Evolutionary conservation across 345 rosid genomes (phyloP).

Genomic region (Rubroshorea leprosula): DNA sequence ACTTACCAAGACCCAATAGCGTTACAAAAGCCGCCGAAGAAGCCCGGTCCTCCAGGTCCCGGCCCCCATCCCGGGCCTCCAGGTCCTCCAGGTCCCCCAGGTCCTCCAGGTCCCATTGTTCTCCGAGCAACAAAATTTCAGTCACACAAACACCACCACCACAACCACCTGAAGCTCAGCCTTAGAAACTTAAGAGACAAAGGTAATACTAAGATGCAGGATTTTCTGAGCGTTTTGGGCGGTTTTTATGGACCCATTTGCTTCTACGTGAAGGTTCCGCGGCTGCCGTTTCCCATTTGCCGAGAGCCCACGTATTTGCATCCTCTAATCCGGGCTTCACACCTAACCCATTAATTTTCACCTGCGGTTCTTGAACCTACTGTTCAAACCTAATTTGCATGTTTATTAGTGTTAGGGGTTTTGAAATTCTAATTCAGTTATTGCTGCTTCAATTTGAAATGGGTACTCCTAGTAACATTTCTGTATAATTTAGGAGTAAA

Average conservation of each 20-base stretch:
- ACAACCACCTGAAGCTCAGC: background rate
- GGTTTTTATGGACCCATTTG: background rate
- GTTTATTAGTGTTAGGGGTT: background rate
- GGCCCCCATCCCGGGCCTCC: slow-evolving; percentile 20
- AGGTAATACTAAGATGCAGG: background rate
- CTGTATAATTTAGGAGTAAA: too few relatives aligned
- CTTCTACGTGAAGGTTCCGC: background rate
- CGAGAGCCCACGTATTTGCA: too few relatives aligned
- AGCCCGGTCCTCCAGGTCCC: slow-evolving; percentile 14
- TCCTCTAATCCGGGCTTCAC: too few relatives aligned
- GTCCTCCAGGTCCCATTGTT: background rate
- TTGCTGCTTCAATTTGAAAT: too few relatives aligned
- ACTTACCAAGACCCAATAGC: slow-evolving; percentile 28
- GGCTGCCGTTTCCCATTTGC: too few relatives aligned
- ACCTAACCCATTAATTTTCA: too few relatives aligned
- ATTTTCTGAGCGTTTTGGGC: too few relatives aligned
- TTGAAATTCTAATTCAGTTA: too few relatives aligned
- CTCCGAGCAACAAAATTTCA: background rate
- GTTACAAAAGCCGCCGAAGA: slow-evolving; percentile 37
- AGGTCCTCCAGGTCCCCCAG: slow-evolving; percentile 27
- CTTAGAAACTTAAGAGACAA: background rate
- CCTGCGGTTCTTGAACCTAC: background rate
- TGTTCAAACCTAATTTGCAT: background rate
- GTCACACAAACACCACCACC: background rate
- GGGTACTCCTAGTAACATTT: too few relatives aligned